Base-by-base conservation (phyloP, 108 stramenopile genomes). In the Fragilariopsis cylindrus region DNA sequence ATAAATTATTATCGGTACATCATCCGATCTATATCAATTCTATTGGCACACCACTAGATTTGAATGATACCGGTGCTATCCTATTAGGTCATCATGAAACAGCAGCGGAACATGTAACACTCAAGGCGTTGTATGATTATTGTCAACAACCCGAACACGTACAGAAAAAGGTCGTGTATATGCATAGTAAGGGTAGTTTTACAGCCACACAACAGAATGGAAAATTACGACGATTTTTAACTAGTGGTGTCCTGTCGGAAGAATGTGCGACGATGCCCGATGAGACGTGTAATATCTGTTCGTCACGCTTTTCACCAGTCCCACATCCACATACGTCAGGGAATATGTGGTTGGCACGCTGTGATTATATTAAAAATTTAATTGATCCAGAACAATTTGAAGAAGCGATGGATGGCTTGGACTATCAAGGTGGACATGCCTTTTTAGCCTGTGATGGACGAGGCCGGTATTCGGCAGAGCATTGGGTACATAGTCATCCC, bases 261-360 rank as follows among this genome's bases (percentile, higher is more conserved):
- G 71, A 79, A 21, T 85, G 84, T 40, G 53, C 75, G 5, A 75
- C 30, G 40, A 49, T 52, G 8, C 42, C 11, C 6, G 56, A 68
- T 6, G 71, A 60, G 7, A 16, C 70, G 0, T 85, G 84, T 53
- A 76, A 85, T 60, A 74, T 85, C 1, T 85, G 84, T 56, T 57
- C 60, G 5, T 62, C 64, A 4, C 77, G 81, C 5, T 67, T 82
- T 50, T 79, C 81, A 3, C 84, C 78, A 8, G 41, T 82, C 12
- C 81, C 84, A 1, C 81, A 79, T 57, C 70, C 73, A 15, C 84
- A 85, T 52, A 72, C 66, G n/a, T 16, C 81, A 2, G 84, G 84
- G 6, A 85, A 85, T 48, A 82, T 85, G 81, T 85, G 77, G 78
- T 11, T 69, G 8, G 81, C 81, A 7, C 55, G 48, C 3, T 85